These are phyloP conservation scores for Parasitella parasitica DNA, from an alignment of 371 early-diverging fungal species.

Conservation along the genomic window DNA sequence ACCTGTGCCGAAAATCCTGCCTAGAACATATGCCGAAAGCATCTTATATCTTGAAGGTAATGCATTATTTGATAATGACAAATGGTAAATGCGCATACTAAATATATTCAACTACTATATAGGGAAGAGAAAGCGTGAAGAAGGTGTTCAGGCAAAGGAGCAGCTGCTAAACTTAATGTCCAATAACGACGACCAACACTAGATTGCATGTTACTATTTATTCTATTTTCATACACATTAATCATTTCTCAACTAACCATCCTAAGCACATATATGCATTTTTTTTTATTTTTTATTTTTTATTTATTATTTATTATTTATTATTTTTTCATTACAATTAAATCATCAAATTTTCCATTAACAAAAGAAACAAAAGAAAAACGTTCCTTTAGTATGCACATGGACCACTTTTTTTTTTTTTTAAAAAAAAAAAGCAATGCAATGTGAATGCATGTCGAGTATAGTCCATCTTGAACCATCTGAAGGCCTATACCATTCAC, in stretches of 20 bases:
- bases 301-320: background rate
- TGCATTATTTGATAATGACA: conserved; percentile 10
- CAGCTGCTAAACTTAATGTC: conserved; percentile 13
- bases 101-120: background rate
- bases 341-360: no score
- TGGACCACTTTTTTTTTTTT: no score
- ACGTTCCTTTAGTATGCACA: no score
- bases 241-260: no score
- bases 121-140: conserved; percentile 26
- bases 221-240: background rate
- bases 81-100: background rate
- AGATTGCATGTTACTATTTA: background rate
- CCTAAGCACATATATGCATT: background rate
- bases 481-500: no score
- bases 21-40: conserved; percentile 75
- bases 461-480: no score
- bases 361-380: no score
- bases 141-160: conserved; percentile 17
- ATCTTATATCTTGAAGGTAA: conserved; percentile 75
- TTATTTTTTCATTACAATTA: background rate
- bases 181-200: background rate
- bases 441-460: no score
- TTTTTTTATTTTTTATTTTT: background rate
- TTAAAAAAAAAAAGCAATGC: no score
- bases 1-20: conserved; percentile 46